Percentiles rank a stretch among this genome's conserved stretches.
phyloP scores from a whole-genome alignment of 352 stramenopile genomes.

The Phytophthora aleatoria region DNA sequence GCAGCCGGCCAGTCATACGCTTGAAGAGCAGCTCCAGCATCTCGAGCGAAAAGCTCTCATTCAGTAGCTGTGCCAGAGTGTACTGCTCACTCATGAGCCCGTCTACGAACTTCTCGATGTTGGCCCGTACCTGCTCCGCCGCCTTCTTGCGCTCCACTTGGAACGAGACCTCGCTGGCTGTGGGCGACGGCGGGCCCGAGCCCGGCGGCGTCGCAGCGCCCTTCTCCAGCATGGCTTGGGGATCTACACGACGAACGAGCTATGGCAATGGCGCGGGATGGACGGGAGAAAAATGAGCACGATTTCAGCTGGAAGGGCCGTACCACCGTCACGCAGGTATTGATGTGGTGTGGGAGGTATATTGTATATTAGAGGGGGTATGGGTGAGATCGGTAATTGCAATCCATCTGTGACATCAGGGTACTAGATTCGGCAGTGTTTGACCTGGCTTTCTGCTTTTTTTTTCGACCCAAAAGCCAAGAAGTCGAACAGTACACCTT shows the following conservation, averaged over 20 bases:
- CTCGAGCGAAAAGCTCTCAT: slow-evolving; percentile 82
- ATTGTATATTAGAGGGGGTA: not conserved
- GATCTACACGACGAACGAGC: slow-evolving; percentile 4
- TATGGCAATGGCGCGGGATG: slow-evolving; percentile 7
- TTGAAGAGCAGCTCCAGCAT: slow-evolving; percentile 89
- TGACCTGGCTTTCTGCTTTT: slow-evolving; percentile 6
- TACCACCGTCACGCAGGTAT: slow-evolving; percentile 3
- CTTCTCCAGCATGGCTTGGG: slow-evolving; percentile 39
- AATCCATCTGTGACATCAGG: not conserved
- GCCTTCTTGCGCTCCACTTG: slow-evolving; percentile 56
- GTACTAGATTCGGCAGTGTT: not conserved
- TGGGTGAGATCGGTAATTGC: not conserved
- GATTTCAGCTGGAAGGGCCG: not conserved
- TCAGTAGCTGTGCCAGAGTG: slow-evolving; percentile 67
- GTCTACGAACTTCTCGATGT: slow-evolving; percentile 86
- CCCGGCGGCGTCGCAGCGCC: slow-evolving; percentile 29
- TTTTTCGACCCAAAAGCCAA: not conserved
- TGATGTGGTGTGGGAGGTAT: not conserved
- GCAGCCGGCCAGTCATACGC: slow-evolving; percentile 81
- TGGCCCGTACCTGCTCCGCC: slow-evolving; percentile 60
- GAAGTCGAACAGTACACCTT: not conserved
- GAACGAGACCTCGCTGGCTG: slow-evolving; percentile 33
- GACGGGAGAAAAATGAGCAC: slow-evolving; percentile 15
- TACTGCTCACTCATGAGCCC: slow-evolving; percentile 73
- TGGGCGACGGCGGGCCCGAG: slow-evolving; percentile 33